Evolutionary conservation across 1,139 yeast species (phyloP), one percentile per base, ranked within the genome.

Genomic region (Ogataea hybrid): DNA sequence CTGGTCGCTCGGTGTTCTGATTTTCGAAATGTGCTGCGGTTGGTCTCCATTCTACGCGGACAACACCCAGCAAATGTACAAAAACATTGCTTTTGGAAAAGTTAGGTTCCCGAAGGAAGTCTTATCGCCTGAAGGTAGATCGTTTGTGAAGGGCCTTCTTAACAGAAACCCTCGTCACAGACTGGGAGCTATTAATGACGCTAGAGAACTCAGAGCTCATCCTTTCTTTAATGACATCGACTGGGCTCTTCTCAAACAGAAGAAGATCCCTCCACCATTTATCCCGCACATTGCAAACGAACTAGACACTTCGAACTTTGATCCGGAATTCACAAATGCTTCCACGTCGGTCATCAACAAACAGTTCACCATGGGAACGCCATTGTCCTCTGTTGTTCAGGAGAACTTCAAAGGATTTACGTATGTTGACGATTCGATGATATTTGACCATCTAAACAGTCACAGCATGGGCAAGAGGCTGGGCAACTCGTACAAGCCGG

Each of bases 31-130:
- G 92, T 83, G 97, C 64, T 92, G 97, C 68, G 98, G 98, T 32
- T 92, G 97, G 97, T 85, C 96, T n/a, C 98, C 98, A 42, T 92
- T 92, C 63, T 90, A 88, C 61, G 97, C 97, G 32, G 97, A 90
- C 50, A 92, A 87, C 62, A 88, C 95, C 41, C 97, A 92, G 69
- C 96, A 90, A 66, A 92, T 92, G 97, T 92, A 92, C 70, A 90
- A 90, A 68, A 92, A 92, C 66, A 92, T 92, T 68, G 97, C 97
- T 3, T 92, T 89, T 68, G 97, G 98, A 49, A 92, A 92, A 63
- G 97, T 92, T 23, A 76, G 96, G 57, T 92, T 92, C 66, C 98
- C 98, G 35, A 88, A 90, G 62, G 97, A 92, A 60, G 94, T 92
- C 10, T 71, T 92, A 46, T 84, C 95, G 42, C 76, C 87, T 6